Evolutionary conservation across 352 stramenopile genomes (phyloP), one percentile per base, ranked within the genome.

Genomic region (Phytophthora palmivora): DNA sequence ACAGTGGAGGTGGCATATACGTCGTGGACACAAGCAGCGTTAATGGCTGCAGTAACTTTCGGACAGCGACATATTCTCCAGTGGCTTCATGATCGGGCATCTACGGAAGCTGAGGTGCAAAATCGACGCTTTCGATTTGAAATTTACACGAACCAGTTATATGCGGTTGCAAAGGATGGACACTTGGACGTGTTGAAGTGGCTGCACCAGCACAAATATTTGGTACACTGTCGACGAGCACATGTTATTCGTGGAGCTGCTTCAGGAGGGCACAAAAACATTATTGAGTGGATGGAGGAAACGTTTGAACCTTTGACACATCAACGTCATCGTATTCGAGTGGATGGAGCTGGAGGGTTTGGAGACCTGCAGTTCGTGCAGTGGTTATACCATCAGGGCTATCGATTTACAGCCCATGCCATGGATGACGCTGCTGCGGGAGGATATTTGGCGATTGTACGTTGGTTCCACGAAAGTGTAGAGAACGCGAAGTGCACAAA

Each of bases 11-110:
- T 81, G 24, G 69, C 69, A 8, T 63, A 66, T 14, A 69, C 59
- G 32, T 81, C 69, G 41, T 78, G 72, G 72, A 72, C 41, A 30
- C 66, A 78, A 46, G 68, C 70, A 32, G 68, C 69, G 22, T 44
- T 76, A 38, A 68, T 44, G 4, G 56, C 72, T 2, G 56, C 72
- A 0, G 46, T 80, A 12, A 53, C 30, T 9, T 70, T 63, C 18
- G 72, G 72, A 21, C 52, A 72, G 43, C 4, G 33, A 1, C 51
- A 64, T 14, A 72, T 80, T 54, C 37, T 80, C 9, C 55, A 75
- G 22, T 80, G 72, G 72, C 50, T 80, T 12, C 67, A 80, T 46
- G 51, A 64, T 43, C 46, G 43, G 28, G 69, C 65, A 21, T 60
- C 52, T 4, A n/a, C 18, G 15, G 44, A 33, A 14, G 61, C 58